A percentile compares a stretch with the other conserved stretches of the same genome.
Evolutionary conservation across 768 basidiomycete genomes (phyloP).

Genomic region (Butyriboletus loyo): DNA sequence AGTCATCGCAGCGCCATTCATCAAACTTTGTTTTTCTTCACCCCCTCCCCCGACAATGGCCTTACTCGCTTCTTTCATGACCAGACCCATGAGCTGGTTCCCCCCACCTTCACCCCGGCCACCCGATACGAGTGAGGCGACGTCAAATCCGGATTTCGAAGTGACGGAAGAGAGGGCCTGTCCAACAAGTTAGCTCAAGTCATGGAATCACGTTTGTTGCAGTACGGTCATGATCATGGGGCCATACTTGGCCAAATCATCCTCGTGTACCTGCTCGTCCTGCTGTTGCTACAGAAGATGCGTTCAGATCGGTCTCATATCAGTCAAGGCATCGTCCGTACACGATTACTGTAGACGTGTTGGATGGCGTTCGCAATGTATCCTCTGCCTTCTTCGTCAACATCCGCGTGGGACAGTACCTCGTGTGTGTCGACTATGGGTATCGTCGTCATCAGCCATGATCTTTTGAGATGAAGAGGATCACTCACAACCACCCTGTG

Average conservation of each 20-base stretch:
- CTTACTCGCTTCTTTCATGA: constrained; percentile 80
- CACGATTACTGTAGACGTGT: constrained; percentile 23
- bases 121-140: constrained; percentile 24
- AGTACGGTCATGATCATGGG: constrained; percentile 20
- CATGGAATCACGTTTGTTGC: neutral
- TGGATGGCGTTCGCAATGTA: constrained; percentile 16
- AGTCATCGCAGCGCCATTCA: constrained; percentile 83
- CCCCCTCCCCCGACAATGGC: constrained; percentile 66
- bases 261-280: constrained; percentile 8
- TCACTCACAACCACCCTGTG: constrained; percentile 25
- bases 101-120: constrained; percentile 44
- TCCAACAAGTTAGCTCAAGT: constrained; percentile 2
- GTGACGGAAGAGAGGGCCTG: constrained; percentile 17
- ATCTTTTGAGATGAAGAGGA: constrained; percentile 2
- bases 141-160: constrained; percentile 32
- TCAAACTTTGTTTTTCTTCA: constrained; percentile 71
- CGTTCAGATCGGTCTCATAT: neutral
- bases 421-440: constrained; percentile 60
- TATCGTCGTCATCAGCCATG: constrained; percentile 3
- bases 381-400: constrained; percentile 4
- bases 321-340: constrained; percentile 1
- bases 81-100: constrained; percentile 75
- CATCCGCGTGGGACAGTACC: constrained; percentile 50
- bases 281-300: constrained; percentile 13
- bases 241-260: constrained; percentile 16